Evolutionary conservation across 106 monocot genomes (phyloP).

Genomic region (Vanilla planifolia): DNA sequence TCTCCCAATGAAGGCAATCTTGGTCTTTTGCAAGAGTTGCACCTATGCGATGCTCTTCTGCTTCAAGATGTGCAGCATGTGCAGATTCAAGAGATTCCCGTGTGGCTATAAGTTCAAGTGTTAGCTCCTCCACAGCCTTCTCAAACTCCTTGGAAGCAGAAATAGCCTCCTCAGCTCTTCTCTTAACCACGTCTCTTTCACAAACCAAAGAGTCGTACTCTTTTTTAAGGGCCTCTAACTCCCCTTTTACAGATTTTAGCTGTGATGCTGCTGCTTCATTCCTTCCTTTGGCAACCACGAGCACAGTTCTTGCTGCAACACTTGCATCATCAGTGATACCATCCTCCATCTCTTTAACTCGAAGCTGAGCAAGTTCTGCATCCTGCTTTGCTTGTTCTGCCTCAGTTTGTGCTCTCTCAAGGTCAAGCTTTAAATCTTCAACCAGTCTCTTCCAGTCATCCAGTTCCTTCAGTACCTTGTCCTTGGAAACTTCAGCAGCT

Average conservation of each 20-base stretch:
- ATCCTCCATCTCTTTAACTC: constrained; percentile 23
- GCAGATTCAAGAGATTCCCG: constrained; percentile 24
- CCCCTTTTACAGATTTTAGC: constrained; percentile 15
- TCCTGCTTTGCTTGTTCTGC: constrained; percentile 23
- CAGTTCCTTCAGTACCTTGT: constrained; percentile 14
- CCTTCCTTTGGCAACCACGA: constrained; percentile 19
- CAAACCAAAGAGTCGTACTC: constrained; percentile 7
- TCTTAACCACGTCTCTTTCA: constrained; percentile 14
- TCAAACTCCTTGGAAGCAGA: constrained; percentile 14
- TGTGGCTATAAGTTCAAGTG: constrained; percentile 15
- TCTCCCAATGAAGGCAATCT: constrained; percentile 23
- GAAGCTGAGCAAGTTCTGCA: constrained; percentile 23
- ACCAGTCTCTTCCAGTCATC: constrained; percentile 7
- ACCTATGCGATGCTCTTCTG: constrained; percentile 26
- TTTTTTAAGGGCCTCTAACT: constrained; percentile 5
- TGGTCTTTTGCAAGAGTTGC: constrained; percentile 22
- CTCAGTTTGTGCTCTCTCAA: constrained; percentile 21
- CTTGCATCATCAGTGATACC: constrained; percentile 21
- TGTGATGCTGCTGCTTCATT: constrained; percentile 17
- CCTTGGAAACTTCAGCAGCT: constrained; percentile 16
- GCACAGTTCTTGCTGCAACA: constrained; percentile 19
- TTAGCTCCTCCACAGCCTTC: constrained; percentile 21
- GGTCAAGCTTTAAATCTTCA: constrained; percentile 22
- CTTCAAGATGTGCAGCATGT: constrained; percentile 27
- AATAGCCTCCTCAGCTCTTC: constrained; percentile 15